phyloP scores from a whole-genome alignment of 179 eudicot species.

The Carnegiea gigantea region DNA sequence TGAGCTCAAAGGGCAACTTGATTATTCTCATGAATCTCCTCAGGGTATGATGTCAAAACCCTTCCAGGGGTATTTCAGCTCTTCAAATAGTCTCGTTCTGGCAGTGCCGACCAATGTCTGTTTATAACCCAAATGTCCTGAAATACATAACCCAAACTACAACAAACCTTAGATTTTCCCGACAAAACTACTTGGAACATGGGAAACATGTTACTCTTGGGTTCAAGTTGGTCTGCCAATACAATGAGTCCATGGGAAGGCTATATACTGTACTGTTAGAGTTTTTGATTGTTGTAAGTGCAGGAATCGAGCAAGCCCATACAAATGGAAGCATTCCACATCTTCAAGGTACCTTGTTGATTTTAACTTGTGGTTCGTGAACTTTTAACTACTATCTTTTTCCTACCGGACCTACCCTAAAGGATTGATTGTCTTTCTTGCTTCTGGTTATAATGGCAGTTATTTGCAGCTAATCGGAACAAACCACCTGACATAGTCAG shows the following conservation, averaged over 20 bases:
- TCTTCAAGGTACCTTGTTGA: conserved; percentile 54
- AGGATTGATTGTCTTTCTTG: background rate
- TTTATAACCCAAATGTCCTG: background rate
- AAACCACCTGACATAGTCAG: conserved; percentile 56
- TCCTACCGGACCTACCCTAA: background rate
- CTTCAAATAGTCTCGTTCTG: background rate
- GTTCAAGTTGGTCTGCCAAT: background rate
- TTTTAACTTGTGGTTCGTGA: background rate
- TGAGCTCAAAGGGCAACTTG: conserved; percentile 67
- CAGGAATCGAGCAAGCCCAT: conserved; percentile 71
- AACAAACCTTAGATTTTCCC: background rate
- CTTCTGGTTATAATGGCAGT: conserved; percentile 29
- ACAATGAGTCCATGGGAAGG: background rate
- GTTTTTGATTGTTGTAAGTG: background rate
- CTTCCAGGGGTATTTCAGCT: background rate
- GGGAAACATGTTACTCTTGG: background rate
- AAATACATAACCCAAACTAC: background rate
- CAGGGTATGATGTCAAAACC: conserved; percentile 42
- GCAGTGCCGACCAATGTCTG: background rate
- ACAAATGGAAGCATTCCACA: conserved; percentile 68
- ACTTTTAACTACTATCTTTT: background rate
- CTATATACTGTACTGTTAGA: background rate
- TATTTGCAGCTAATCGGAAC: conserved; percentile 62
- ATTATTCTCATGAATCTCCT: conserved; percentile 68
- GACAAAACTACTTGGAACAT: background rate